A percentile compares a stretch with the other conserved stretches of the same genome.
Evolutionary conservation across 331 rosid genomes (phyloP).

Genomic region (Malus hybrid): DNA sequence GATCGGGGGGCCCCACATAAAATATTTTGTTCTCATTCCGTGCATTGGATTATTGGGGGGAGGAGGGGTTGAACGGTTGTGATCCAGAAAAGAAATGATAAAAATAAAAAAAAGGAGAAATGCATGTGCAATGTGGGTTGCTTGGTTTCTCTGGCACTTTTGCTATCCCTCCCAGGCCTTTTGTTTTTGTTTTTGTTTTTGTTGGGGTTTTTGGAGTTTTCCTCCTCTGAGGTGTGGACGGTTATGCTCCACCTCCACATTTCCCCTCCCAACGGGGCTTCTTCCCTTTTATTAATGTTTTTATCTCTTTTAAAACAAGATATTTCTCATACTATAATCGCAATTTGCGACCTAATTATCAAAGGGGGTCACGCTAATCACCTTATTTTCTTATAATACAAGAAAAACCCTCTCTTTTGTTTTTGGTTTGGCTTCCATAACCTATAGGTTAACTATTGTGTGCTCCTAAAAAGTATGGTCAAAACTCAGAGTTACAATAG

Average conservation of each 20-base stretch:
- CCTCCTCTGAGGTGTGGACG: slow-evolving; percentile 32
- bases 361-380: neutral
- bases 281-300: no score
- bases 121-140: slow-evolving; percentile 61
- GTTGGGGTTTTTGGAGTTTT: slow-evolving; percentile 34
- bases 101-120: slow-evolving; percentile 15
- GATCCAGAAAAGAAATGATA: slow-evolving; percentile 40
- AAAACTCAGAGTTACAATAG: no score
- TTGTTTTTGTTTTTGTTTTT: slow-evolving; percentile 32
- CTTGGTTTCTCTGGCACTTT: slow-evolving; percentile 47
- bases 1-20: slow-evolving; percentile 24
- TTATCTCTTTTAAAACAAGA: neutral
- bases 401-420: neutral
- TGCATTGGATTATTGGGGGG: slow-evolving; percentile 61
- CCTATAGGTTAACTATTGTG: no score
- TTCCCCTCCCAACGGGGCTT: slow-evolving; percentile 8
- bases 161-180: slow-evolving; percentile 6
- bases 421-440: no score
- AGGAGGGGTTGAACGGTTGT: neutral
- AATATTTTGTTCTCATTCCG: slow-evolving; percentile 46
- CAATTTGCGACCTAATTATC: neutral
- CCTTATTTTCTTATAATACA: neutral
- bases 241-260: slow-evolving; percentile 51
- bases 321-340: neutral
- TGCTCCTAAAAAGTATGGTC: no score